A percentile compares a stretch with the other conserved stretches of the same genome.
Conservation (phyloP, 495 filamentous ascomycete genomes). For the Evansstolkia leycettana region DNA sequence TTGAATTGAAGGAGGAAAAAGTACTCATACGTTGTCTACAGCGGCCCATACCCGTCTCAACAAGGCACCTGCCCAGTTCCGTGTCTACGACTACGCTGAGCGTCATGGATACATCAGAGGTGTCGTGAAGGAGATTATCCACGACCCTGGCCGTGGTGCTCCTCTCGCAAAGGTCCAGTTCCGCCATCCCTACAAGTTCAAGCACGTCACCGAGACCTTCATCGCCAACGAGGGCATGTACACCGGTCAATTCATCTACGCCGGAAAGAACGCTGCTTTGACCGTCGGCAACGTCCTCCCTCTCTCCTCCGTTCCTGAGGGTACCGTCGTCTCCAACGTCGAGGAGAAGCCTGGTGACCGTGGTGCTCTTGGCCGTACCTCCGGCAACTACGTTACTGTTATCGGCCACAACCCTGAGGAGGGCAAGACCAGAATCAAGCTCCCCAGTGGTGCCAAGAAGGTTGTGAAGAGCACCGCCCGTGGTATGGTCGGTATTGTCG, state of each 20-base stretch:
- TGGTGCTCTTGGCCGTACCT: conserved; percentile 88
- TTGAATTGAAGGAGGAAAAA: conserved; percentile 1
- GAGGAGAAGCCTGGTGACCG: conserved; percentile 98
- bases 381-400: conserved; percentile 98
- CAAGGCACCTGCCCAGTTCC: conserved; percentile 87
- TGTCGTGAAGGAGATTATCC: conserved; percentile 97
- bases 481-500: conserved; percentile 99
- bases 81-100: conserved; percentile 88
- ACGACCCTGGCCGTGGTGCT: conserved; percentile 96
- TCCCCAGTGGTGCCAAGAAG: conserved; percentile 98
- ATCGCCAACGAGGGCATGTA: conserved; percentile 99
- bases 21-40: conserved; percentile 36
- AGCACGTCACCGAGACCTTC: conserved; percentile 88
- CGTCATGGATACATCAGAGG: conserved; percentile 94
- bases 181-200: conserved; percentile 86
- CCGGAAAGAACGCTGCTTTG: conserved; percentile 92
- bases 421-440: conserved; percentile 98
- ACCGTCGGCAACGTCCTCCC: conserved; percentile 96
- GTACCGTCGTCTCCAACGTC: conserved; percentile 96
- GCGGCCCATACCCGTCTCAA: conserved; percentile 82
- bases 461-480: conserved; percentile 79
- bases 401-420: conserved; percentile 98
- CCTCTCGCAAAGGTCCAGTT: conserved; percentile 93
- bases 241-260: conserved; percentile 99
- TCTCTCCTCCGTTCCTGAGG: conserved; percentile 86